Base-by-base conservation (phyloP, 305 asterid species). In the Fraxinus albicans region DNA sequence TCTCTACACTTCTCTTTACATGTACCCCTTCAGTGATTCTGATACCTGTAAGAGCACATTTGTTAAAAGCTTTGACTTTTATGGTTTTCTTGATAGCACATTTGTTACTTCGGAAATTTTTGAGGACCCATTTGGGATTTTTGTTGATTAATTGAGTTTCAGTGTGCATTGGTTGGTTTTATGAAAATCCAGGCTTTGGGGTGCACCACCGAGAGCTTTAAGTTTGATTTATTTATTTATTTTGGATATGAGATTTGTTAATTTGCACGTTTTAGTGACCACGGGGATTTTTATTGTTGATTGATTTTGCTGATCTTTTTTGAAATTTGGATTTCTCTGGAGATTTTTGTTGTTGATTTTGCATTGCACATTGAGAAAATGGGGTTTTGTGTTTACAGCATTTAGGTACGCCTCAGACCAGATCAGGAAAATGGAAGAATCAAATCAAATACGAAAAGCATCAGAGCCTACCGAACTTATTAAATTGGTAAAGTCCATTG, bases 381-480 rank as follows among this genome's bases (percentile, higher is more conserved):
- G 74, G 35, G 0, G 17, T 25, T 25, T 23, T 73, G 50, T 77
- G 73, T 79, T 84, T 77, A 35, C 90, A 96, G 98, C 89, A 73
- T 89, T 86, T 90, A 90, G 83, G 86, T 93, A 95, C 88, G 91
- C 92, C 4, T 79, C 88, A 23, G 91, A 89, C 81, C 98, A 95
- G 91, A 90, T 91, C 81, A 90, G 87, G 87, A 93, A 83, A 89
- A 93, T 93, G 97, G 96, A 92, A 85, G 98, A 95, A 88, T 89
- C 97, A 8, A 91, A 90, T 86, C 91, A 84, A 82, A 88, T 96
- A 82, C 89, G 97, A 75, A 91, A 80, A 87, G 94, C 89, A 82
- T 91, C 91, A 65, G 93, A 93, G 88, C 98, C 98, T 79, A 87
- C 85, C 33, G 89, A 91, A 73, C 99, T 95, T 86, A 89, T 93